A percentile compares a stretch with the other conserved stretches of the same genome.
Evolutionary conservation across 2,329 filamentous ascomycete species (phyloP).

Genomic region (Verticillium nubilum): DNA sequence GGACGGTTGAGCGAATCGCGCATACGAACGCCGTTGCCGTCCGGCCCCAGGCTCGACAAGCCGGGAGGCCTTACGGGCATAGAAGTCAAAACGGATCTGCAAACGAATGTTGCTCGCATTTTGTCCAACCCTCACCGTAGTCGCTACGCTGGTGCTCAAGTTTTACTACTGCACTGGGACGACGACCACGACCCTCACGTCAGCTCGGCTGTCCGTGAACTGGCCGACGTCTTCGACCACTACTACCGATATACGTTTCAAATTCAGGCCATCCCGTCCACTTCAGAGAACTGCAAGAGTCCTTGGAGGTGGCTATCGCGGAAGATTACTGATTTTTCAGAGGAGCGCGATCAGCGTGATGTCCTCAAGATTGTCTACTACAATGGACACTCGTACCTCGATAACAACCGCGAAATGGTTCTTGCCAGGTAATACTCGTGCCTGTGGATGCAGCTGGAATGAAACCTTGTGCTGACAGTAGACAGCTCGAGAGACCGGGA

Average conservation of each 20-base stretch:
- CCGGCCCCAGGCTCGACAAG: conserved; percentile 49
- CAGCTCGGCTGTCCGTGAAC: conserved; percentile 34
- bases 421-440: conserved; percentile 42
- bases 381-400: conserved; percentile 47
- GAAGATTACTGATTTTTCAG: conserved; percentile 46
- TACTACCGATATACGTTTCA: conserved; percentile 47
- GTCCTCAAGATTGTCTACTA: conserved; percentile 56
- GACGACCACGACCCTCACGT: conserved; percentile 40
- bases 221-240: conserved; percentile 44
- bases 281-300: conserved; percentile 39
- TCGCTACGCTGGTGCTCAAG: conserved; percentile 48
- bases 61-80: conserved; percentile 42
- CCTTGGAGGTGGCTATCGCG: conserved; percentile 49
- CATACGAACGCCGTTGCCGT: conserved; percentile 51
- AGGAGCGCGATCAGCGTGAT: conserved; percentile 48
- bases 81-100: conserved; percentile 49
- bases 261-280: conserved; percentile 43
- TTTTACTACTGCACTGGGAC: conserved; percentile 51
- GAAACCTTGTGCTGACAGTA: conserved; percentile 3
- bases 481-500: conserved; percentile 41
- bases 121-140: conserved; percentile 43
- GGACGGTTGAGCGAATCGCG: conserved; percentile 39
- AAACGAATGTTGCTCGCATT: conserved; percentile 42
- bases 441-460: neutral
- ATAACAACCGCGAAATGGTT: conserved; percentile 51